These are phyloP conservation scores for Leccinum olivaceoglutinosum DNA, from an alignment of 1,284 basidiomycete genomes.

Conservation along the genomic window DNA sequence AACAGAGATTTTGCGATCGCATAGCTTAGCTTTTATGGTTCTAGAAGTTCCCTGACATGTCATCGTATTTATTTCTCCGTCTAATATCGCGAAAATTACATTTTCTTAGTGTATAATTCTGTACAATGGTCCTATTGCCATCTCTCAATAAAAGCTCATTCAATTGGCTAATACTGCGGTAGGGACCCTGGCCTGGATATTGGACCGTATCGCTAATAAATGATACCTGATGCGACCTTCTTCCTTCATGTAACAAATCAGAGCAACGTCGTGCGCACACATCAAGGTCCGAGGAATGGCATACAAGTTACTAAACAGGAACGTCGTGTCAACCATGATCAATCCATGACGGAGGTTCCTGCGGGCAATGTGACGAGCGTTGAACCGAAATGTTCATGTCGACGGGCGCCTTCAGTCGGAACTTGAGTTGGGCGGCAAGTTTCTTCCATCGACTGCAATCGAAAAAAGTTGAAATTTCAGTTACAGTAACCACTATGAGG, in stretches of 20 bases:
- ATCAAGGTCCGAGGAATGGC: neutral
- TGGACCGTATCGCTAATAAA: neutral
- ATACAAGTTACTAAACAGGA: neutral
- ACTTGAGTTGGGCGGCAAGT: neutral
- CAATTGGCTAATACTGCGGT: neutral
- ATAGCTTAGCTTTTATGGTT: neutral
- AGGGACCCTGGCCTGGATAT: neutral
- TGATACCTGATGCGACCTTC: neutral
- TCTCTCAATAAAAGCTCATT: neutral
- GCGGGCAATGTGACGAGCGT: neutral
- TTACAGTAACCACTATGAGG: neutral
- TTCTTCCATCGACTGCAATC: neutral
- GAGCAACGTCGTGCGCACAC: neutral
- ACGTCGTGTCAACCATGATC: neutral
- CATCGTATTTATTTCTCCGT: neutral
- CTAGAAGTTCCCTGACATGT: neutral
- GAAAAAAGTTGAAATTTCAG: neutral
- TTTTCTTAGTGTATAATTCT: neutral
- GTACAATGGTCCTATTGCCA: neutral
- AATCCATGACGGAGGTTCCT: neutral
- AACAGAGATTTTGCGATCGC: neutral
- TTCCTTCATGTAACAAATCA: neutral
- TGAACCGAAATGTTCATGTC: neutral
- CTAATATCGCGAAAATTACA: too few species aligned
- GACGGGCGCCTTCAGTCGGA: neutral